Conservation (phyloP, 768 basidiomycete genomes). For the Mycena haematopus region DNA sequence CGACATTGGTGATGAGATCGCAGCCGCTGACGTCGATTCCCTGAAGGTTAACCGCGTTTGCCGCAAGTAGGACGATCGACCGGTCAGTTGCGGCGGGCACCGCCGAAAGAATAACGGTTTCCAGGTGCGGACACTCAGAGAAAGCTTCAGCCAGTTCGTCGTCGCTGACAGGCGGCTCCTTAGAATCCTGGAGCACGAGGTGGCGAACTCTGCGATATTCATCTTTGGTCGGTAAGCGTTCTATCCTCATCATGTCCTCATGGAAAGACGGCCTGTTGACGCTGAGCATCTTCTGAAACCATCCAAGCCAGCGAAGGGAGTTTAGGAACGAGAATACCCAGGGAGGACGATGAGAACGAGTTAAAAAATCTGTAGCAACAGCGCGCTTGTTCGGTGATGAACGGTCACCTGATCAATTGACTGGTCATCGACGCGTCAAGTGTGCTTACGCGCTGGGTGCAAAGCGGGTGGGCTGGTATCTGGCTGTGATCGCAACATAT, state of each 20-base stretch:
- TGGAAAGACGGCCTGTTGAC: constrained; percentile 43
- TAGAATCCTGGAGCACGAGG: constrained; percentile 55
- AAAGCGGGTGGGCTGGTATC: too few relatives aligned
- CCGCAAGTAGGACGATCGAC: constrained; percentile 68
- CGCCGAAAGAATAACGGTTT: constrained; percentile 73
- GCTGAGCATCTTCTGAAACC: constrained; percentile 17
- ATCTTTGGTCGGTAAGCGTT: constrained; percentile 65
- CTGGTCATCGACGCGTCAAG: too few relatives aligned
- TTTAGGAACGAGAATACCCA: background rate
- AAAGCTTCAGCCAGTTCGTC: constrained; percentile 65
- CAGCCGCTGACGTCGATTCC: constrained; percentile 83
- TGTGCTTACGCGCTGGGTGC: too few relatives aligned
- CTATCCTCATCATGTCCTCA: constrained; percentile 66
- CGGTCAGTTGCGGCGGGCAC: constrained; percentile 71
- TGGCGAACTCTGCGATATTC: constrained; percentile 67
- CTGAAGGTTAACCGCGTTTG: constrained; percentile 67
- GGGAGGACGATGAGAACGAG: background rate
- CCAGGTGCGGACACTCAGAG: constrained; percentile 65
- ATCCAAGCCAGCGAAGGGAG: background rate
- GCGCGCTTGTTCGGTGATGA: background rate
- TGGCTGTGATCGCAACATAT: too few relatives aligned
- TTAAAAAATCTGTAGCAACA: background rate
- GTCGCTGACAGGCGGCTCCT: constrained; percentile 50
- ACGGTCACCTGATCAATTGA: too few relatives aligned
- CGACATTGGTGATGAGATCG: constrained; percentile 76